Conservation (phyloP, 306 rosid genomes). For the Prunus padus region DNA sequence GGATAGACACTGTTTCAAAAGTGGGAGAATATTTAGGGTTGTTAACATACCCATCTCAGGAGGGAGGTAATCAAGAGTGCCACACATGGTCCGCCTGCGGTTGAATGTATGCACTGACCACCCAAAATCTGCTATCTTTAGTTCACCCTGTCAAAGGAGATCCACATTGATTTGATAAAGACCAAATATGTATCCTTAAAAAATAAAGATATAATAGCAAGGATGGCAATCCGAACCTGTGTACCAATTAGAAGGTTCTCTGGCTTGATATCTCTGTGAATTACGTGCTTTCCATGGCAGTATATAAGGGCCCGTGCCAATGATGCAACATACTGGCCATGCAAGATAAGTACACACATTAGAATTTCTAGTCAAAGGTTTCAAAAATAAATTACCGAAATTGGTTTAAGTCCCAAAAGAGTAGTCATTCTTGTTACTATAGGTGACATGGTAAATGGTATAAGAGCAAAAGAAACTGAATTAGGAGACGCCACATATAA, state of each 20-base stretch:
- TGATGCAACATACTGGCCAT: conserved; percentile 85
- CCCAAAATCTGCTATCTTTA: conserved; percentile 97
- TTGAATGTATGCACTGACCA: conserved; percentile 99
- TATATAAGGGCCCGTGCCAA: conserved; percentile 96
- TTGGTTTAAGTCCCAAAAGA: too few relatives aligned
- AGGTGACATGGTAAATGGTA: neutral
- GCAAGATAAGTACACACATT: conserved; percentile 4
- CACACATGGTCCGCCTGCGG: conserved; percentile 99
- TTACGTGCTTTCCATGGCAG: conserved; percentile 99
- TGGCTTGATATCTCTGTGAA: conserved; percentile 96
- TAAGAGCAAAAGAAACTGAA: neutral
- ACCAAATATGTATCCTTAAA: conserved; percentile 5
- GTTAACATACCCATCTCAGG: conserved; percentile 92
- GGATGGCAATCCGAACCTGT: conserved; percentile 55
- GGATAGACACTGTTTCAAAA: neutral
- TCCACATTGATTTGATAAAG: conserved; percentile 22
- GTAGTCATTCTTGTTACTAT: neutral
- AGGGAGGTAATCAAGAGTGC: conserved; percentile 96
- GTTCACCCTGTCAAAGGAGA: conserved; percentile 69
- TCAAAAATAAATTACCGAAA: neutral
- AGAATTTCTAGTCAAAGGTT: neutral
- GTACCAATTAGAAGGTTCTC: conserved; percentile 94
- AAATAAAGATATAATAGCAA: conserved; percentile 16
- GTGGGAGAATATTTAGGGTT: neutral
- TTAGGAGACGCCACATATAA: neutral